Evolutionary conservation across 768 basidiomycete genomes (phyloP).

Genomic region (Trametes elegans): DNA sequence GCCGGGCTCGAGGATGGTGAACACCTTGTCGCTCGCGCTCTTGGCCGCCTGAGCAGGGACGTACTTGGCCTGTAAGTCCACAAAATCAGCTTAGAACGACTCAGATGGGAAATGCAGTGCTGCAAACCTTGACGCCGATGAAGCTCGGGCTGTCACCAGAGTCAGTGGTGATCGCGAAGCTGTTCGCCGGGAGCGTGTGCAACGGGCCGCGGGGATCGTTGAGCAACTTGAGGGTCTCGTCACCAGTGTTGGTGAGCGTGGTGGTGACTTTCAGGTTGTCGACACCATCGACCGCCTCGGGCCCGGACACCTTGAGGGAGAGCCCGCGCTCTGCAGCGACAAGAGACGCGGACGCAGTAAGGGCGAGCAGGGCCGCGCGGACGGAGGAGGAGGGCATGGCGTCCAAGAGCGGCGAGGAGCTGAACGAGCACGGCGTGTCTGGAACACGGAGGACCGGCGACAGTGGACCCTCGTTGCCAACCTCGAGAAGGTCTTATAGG

Average conservation of each 20-base stretch:
- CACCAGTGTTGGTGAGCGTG: constrained; percentile 45
- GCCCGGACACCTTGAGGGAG: constrained; percentile 38
- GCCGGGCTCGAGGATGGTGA: constrained; percentile 42
- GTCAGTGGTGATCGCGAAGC: constrained; percentile 39
- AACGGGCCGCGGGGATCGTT: constrained; percentile 44
- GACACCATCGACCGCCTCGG: constrained; percentile 35
- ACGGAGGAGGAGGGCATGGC: constrained; percentile 35
- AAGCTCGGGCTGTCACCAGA: constrained; percentile 38
- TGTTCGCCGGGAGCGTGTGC: constrained; percentile 40
- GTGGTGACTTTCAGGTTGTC: constrained; percentile 40
- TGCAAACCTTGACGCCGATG: constrained; percentile 40
- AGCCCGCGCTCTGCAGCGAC: constrained; percentile 37
- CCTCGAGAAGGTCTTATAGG: constrained; percentile 1
- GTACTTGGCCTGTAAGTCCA: constrained; percentile 35
- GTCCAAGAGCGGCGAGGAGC: background rate
- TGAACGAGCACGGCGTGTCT: constrained; percentile 5
- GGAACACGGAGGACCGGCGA: constrained; percentile 12
- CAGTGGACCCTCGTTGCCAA: background rate
- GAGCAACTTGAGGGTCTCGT: constrained; percentile 44
- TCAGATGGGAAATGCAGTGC: too few relatives aligned
- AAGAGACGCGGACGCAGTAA: constrained; percentile 33
- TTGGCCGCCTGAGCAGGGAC: constrained; percentile 34
- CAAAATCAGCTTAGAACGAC: background rate
- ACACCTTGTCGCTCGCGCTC: constrained; percentile 29
- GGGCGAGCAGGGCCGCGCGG: constrained; percentile 34